Conservation (phyloP, 306 rosid species). For the Castanea mollissima region DNA sequence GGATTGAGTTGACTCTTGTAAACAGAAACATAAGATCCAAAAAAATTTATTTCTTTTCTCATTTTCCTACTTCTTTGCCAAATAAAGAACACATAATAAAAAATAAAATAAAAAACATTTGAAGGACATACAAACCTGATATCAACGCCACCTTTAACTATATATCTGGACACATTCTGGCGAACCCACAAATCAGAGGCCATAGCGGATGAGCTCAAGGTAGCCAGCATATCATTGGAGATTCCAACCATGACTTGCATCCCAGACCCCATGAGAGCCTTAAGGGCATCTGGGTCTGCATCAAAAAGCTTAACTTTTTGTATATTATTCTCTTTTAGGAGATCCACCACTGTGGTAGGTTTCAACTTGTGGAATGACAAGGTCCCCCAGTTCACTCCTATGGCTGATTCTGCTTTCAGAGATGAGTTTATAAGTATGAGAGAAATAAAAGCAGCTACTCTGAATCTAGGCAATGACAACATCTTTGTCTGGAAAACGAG, state of each 20-base stretch:
- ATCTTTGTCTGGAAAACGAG: slow-evolving; percentile 12
- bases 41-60: neutral
- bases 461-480: slow-evolving; percentile 47
- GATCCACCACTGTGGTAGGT: slow-evolving; percentile 79
- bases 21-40: neutral
- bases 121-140: slow-evolving; percentile 56
- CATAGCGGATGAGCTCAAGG: slow-evolving; percentile 56
- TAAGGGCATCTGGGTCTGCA: slow-evolving; percentile 59
- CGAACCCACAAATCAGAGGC: slow-evolving; percentile 84
- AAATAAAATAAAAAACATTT: neutral
- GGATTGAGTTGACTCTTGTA: neutral
- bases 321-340: slow-evolving; percentile 61
- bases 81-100: neutral
- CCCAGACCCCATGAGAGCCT: slow-evolving; percentile 64
- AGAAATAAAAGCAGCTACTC: neutral
- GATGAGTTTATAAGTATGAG: slow-evolving; percentile 28
- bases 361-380: slow-evolving; percentile 63
- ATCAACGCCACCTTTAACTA: slow-evolving; percentile 72
- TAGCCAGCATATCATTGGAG: slow-evolving; percentile 76
- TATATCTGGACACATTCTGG: slow-evolving; percentile 64
- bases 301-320: slow-evolving; percentile 83
- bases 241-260: slow-evolving; percentile 87
- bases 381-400: slow-evolving; percentile 93
- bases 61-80: neutral
- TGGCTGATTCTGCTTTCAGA: slow-evolving; percentile 55